Conservation (phyloP, 1,139 yeast genomes). For the Taphrina populina region DNA sequence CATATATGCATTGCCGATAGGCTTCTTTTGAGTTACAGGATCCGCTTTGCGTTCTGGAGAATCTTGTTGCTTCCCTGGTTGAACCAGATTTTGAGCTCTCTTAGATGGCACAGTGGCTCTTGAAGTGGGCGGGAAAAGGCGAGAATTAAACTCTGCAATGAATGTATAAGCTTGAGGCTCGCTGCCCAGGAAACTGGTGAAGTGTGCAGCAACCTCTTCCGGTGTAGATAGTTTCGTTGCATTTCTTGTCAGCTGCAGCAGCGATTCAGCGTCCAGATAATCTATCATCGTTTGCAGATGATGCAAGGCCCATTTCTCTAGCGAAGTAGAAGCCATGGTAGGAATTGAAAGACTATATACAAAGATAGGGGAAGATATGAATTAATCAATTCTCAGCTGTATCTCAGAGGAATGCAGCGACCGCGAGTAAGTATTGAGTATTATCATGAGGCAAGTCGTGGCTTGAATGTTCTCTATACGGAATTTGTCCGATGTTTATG, state of each 20-base stretch:
- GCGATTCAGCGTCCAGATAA: constrained; percentile 16
- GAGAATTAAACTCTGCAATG: constrained; percentile 23
- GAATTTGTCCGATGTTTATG: no score
- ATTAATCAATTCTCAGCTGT: no score
- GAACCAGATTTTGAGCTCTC: not conserved
- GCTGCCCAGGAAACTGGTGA: constrained; percentile 14
- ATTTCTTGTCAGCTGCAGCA: constrained; percentile 3
- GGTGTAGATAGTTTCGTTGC: constrained; percentile 6
- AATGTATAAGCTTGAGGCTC: constrained; percentile 10
- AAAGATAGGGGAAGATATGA: no score
- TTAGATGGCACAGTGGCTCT: constrained; percentile 23
- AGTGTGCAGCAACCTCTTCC: constrained; percentile 20
- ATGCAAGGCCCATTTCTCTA: constrained; percentile 27
- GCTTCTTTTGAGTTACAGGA: constrained; percentile 2
- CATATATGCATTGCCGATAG: constrained; percentile 22
- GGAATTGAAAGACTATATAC: no score
- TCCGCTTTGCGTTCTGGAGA: constrained; percentile 9
- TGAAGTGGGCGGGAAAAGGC: constrained; percentile 17
- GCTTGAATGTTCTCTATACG: no score
- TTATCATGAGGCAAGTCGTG: no score
- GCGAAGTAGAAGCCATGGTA: not conserved
- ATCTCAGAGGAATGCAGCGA: no score
- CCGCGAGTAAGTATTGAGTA: no score
- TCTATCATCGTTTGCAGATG: constrained; percentile 17
- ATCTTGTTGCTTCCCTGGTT: constrained; percentile 6